Conservation (phyloP, 257 asterid species). For the Vinca minor region DNA sequence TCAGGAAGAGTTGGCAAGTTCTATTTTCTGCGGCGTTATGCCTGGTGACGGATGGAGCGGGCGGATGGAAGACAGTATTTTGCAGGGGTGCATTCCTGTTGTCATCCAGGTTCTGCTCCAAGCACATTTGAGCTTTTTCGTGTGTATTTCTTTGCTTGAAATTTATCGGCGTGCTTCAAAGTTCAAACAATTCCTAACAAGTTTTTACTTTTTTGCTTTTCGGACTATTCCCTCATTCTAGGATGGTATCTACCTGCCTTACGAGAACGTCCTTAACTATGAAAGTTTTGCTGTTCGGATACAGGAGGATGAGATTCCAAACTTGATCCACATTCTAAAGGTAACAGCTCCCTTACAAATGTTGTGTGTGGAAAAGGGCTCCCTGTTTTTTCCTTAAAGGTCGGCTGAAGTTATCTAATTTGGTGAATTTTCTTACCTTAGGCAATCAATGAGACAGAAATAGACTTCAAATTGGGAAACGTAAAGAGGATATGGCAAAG, state of each 20-base stretch:
- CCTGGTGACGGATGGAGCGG: conserved; percentile 99
- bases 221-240: conserved; percentile 17
- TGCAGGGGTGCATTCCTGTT: conserved; percentile 95
- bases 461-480: conserved; percentile 59
- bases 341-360: conserved; percentile 34
- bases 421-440: conserved; percentile 22
- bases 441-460: conserved; percentile 75
- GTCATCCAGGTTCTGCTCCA: conserved; percentile 59
- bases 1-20: conserved; percentile 60
- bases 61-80: conserved; percentile 93
- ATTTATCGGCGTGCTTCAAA: not conserved
- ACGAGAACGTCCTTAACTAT: conserved; percentile 72
- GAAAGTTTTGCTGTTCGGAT: conserved; percentile 89
- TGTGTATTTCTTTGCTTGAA: not conserved
- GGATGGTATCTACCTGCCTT: conserved; percentile 95
- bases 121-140: not conserved
- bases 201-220: not conserved
- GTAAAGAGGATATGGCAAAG: conserved; percentile 88
- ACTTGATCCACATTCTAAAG: conserved; percentile 63
- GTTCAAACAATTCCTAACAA: not conserved
- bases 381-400: conserved; percentile 1
- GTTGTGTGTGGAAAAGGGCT: not conserved
- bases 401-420: conserved; percentile 11
- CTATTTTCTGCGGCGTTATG: conserved; percentile 92
- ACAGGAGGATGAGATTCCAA: conserved; percentile 77